Conservation (phyloP, 805 yeast species). For the Tetrapisispora namnaoensis region DNA sequence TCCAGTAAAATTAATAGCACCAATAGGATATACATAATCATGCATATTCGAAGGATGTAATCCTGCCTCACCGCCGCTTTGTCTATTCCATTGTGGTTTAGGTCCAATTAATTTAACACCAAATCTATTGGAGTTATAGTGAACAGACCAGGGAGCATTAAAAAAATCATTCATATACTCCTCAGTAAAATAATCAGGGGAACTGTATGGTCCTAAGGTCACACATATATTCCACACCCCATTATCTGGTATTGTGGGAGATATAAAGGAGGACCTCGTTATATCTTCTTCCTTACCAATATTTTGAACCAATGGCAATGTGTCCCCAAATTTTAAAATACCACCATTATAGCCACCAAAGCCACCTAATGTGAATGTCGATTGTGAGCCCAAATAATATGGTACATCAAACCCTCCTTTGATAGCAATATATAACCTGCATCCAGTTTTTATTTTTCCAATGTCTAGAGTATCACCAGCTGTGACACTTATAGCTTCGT, state of each 20-base stretch:
- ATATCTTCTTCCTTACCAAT: too few relatives aligned
- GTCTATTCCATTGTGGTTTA: conserved; percentile 93
- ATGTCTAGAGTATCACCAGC: conserved; percentile 71
- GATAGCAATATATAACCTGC: conserved; percentile 82
- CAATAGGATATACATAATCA: conserved; percentile 91
- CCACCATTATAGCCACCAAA: conserved; percentile 95
- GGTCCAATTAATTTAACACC: conserved; percentile 94
- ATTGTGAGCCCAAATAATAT: conserved; percentile 89
- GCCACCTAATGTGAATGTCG: conserved; percentile 87
- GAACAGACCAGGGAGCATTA: conserved; percentile 78
- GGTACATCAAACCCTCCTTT: conserved; percentile 92
- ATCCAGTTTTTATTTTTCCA: conserved; percentile 75
- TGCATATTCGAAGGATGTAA: conserved; percentile 98
- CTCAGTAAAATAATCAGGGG: conserved; percentile 83
- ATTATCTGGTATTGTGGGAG: conserved; percentile 9
- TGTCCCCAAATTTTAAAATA: conserved; percentile 80
- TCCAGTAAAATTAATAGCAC: conserved; percentile 97
- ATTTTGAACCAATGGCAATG: neutral
- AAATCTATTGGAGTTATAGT: conserved; percentile 92
- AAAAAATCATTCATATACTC: conserved; percentile 74
- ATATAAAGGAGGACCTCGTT: too few relatives aligned
- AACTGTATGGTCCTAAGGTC: conserved; percentile 95
- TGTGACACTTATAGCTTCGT: conserved; percentile 61
- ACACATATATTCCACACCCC: conserved; percentile 78
- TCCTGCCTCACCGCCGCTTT: conserved; percentile 97